Base-by-base conservation (phyloP, 805 yeast species). In the Candida cerambycidarum region DNA sequence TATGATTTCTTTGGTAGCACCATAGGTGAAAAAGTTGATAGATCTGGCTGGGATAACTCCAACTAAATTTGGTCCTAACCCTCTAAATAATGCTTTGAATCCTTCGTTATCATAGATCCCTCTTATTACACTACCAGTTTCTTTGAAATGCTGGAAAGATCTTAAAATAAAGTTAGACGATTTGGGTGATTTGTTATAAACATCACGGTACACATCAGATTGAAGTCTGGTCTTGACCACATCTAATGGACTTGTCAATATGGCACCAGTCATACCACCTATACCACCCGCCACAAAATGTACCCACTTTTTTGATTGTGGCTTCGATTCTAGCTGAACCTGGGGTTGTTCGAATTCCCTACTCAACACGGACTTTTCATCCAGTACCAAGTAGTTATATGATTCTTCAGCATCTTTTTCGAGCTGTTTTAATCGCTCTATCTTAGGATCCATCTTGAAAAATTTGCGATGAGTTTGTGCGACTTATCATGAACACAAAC, bases 21-120 rank as follows among this genome's bases (percentile, higher is more conserved):
- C 96, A 61, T 93, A 93, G 0, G 97, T 89, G 72, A 90, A 90
- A 62, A 93, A 93, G 63, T 93, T 93, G 50, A 93, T 95, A 21
- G 97, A 85, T 61, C 99, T 76, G 1, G 99, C 98, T 0, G 99
- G 99, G 32, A 93, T 92, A 12, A 93, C 98, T 41, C 99, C 99
- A 13, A 92, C 95, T 53, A 93, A 71, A 56, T 92, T 93, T 8
- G 99, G 99, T 0, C 99, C 99, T 39, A 93, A 69, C 10, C 99
- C 99, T 65, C 87, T 86, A 65, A 93, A 93, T 35, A 93, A 69
- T 3, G 98, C 92, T 32, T 85, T 70, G 21, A 82, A 69, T 1
- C 99, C 99, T 64, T 93, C 99, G 17, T 69, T 67, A 24, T 62
- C 62, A 60, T 87, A 85, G 14, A 93, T 85, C 37, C 75, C 76